Percentiles rank a stretch among this genome's conserved stretches.
Conservation (phyloP, 2,329 filamentous ascomycete genomes). For the Aspergillus bombycis region DNA sequence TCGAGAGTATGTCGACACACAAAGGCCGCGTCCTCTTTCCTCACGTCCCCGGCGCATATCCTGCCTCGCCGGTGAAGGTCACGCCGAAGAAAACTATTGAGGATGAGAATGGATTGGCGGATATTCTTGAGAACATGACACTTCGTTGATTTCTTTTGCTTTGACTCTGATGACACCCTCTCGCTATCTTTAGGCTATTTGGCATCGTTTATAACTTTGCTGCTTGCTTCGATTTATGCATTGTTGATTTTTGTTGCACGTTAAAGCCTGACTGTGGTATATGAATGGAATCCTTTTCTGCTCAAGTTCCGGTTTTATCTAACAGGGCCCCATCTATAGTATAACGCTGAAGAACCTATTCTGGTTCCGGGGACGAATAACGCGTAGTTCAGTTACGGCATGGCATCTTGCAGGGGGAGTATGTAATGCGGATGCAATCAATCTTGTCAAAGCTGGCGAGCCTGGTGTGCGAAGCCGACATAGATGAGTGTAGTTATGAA, state of each 20-base stretch:
- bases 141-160: neutral
- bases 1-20: neutral
- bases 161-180: neutral
- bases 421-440: neutral
- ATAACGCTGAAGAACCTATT: neutral
- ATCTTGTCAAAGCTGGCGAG: neutral
- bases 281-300: neutral
- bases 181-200: neutral
- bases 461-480: too few species aligned
- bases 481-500: too few species aligned
- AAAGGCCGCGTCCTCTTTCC: neutral
- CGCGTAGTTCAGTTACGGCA: neutral
- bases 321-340: neutral
- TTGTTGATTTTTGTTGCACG: neutral
- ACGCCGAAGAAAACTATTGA: neutral
- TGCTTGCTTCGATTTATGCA: constrained; percentile 1
- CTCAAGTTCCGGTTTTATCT: neutral
- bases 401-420: neutral
- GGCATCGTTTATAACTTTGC: neutral
- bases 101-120: neutral
- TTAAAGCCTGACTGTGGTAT: neutral
- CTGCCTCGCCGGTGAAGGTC: neutral
- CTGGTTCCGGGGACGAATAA: neutral
- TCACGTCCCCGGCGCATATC: neutral
- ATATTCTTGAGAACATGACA: neutral